phyloP scores from a whole-genome alignment of 192 early-diverging fungal species.

The Dissophora globulifera region DNA sequence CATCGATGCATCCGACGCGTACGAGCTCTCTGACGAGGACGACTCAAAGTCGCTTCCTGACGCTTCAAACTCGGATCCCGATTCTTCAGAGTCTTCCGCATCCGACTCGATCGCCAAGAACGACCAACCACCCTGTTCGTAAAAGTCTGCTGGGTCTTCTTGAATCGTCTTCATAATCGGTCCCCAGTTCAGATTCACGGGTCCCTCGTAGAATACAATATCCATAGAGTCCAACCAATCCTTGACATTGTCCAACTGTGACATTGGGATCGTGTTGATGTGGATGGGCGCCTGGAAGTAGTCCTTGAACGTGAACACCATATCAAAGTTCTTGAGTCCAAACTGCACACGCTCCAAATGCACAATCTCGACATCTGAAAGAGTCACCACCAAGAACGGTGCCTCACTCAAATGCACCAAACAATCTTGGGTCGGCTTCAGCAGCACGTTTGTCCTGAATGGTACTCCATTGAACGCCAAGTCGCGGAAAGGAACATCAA shows the following conservation, averaged over 20 bases:
- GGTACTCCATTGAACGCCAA: slow-evolving; percentile 96
- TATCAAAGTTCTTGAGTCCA: slow-evolving; percentile 97
- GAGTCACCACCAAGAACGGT: slow-evolving; percentile 90
- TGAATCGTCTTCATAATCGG: slow-evolving; percentile 99
- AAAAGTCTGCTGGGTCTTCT: slow-evolving; percentile 92
- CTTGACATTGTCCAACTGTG: slow-evolving; percentile 92
- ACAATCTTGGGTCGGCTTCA: slow-evolving; percentile 97
- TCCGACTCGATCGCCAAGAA: slow-evolving; percentile 82
- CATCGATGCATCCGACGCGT: slow-evolving; percentile 67
- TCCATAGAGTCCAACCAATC: slow-evolving; percentile 96
- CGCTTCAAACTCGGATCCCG: slow-evolving; percentile 50
- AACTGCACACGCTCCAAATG: slow-evolving; percentile 97
- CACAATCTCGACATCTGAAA: slow-evolving; percentile 93
- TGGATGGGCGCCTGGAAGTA: slow-evolving; percentile 89
- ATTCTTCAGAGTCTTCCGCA: slow-evolving; percentile 69
- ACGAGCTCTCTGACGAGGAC: slow-evolving; percentile 77
- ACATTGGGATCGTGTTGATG: slow-evolving; percentile 94
- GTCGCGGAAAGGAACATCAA: slow-evolving; percentile 94
- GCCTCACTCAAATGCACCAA: slow-evolving; percentile 95
- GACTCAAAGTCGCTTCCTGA: slow-evolving; percentile 80
- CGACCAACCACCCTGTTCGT: slow-evolving; percentile 90
- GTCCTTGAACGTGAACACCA: slow-evolving; percentile 98
- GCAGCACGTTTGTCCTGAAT: slow-evolving; percentile 86
- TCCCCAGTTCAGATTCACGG: slow-evolving; percentile 93
- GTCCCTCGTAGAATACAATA: slow-evolving; percentile 92